Base-by-base conservation (phyloP, 495 filamentous ascomycete genomes). In the Penicillium ochrochloron region DNA sequence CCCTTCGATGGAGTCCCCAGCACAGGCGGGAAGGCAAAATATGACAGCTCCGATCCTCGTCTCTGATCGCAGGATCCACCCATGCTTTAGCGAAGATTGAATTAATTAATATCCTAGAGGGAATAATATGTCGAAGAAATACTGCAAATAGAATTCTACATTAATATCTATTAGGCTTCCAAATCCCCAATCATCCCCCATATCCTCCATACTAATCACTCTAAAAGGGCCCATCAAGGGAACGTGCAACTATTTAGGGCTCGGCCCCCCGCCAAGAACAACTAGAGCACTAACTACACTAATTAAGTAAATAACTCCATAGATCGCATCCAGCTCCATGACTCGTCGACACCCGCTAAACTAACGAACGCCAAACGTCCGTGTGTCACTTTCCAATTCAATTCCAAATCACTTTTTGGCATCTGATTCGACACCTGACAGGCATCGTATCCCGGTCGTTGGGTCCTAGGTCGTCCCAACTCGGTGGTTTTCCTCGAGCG, bases 41-140 rank as follows among this genome's bases (percentile, higher is more conserved):
- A 73, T 79, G 78, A 80, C 76, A 80, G 76, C 76, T 80, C 77
- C 63, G 61, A 70, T 70, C 61, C 27, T 14, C 31, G 10, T 29
- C 21, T 25, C 31, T 37, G 53, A 12, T 54, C 51, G 21, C 46
- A 44, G 42, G 57, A 15, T 29, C 42, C 56, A 48, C 27, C n/a
- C 31, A 34, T 23, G 44, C 5, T 34, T 34, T 34, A 54, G n/a
- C 51, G 51, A 54, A 17, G 2, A 33, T 29, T 33, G n/a, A 33
- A 54, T 54, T 5, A 33, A 54, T 54, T 25, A 27, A 12, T 27
- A 50, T 21, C 3, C 42, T 23, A 23, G 42, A 15, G 2, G 1
- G n/a, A 8, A 31, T 50, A 9, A 25, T 25, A 25, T 6, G 7
- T 15, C 14, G 5, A 11, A 8, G 10, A 21, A 44, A 0, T 21